These are phyloP conservation scores for Ophiostoma sp. DNA, from an alignment of 2,329 filamentous ascomycete species.

Conservation along the genomic window DNA sequence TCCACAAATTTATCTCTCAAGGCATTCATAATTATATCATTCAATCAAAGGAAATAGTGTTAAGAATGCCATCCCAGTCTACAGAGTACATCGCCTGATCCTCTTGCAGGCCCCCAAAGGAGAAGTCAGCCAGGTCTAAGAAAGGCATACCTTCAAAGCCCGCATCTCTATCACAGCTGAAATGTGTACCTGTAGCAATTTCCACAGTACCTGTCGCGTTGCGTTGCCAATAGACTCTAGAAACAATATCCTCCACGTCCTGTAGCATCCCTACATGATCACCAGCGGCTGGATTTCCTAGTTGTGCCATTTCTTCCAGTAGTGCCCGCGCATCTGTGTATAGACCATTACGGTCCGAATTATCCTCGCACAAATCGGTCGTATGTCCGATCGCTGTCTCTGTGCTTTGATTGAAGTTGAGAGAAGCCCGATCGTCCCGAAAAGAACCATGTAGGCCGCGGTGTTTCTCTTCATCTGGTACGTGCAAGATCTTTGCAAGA, in stretches of 20 bases:
- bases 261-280: background rate
- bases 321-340: background rate
- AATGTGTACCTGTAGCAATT: background rate
- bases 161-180: background rate
- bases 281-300: background rate
- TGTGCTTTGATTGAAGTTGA: background rate
- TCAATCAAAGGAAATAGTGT: background rate
- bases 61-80: background rate
- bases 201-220: background rate
- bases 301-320: background rate
- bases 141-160: background rate
- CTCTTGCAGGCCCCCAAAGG: background rate
- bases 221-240: background rate
- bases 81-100: background rate
- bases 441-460: background rate
- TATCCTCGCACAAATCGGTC: background rate
- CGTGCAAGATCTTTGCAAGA: background rate
- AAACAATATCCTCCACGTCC: background rate
- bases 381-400: background rate
- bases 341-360: background rate
- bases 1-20: too few relatives aligned
- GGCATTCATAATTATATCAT: background rate
- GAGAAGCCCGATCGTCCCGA: background rate
- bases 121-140: background rate
- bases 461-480: background rate